These are phyloP conservation scores for Aspergillus sp. DNA, from an alignment of 2,329 filamentous ascomycete species.

Conservation along the genomic window DNA sequence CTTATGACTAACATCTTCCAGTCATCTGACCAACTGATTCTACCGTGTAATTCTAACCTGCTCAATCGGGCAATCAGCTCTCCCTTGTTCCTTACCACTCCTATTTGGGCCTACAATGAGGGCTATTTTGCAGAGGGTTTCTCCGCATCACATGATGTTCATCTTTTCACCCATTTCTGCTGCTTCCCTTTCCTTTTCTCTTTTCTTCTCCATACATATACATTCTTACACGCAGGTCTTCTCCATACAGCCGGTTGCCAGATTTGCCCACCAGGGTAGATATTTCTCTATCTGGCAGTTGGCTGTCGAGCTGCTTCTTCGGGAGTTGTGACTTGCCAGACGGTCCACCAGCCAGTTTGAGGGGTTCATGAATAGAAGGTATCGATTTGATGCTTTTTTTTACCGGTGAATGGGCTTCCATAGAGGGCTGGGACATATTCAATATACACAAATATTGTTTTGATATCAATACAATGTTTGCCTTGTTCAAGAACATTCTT, in stretches of 20 bases:
- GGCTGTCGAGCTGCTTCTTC: conserved; percentile 27
- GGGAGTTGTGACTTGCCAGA: conserved; percentile 41
- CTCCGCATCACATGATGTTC: conserved; percentile 13
- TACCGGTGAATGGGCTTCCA: conserved; percentile 47
- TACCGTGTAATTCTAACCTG: background rate
- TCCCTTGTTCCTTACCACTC: background rate
- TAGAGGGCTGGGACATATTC: conserved; percentile 52
- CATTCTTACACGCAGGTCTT: conserved; percentile 33
- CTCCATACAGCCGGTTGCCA: conserved; percentile 32
- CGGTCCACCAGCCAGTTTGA: conserved; percentile 49
- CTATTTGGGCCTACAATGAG: background rate
- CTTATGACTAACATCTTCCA: background rate
- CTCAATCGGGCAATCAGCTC: background rate
- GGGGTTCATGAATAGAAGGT: conserved; percentile 42
- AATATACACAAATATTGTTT: too few relatives aligned
- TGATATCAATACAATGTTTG: too few relatives aligned
- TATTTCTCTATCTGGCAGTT: conserved; percentile 24
- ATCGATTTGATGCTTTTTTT: conserved; percentile 9
- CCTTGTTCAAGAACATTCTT: too few relatives aligned
- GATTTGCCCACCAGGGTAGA: background rate
- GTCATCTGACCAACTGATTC: background rate
- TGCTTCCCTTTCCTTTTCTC: conserved; percentile 18
- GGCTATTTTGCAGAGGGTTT: background rate
- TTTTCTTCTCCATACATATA: conserved; percentile 16
- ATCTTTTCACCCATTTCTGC: background rate